Evolutionary conservation across 495 filamentous ascomycete genomes (phyloP).

Genomic region (Barbatosphaeria neglecta): DNA sequence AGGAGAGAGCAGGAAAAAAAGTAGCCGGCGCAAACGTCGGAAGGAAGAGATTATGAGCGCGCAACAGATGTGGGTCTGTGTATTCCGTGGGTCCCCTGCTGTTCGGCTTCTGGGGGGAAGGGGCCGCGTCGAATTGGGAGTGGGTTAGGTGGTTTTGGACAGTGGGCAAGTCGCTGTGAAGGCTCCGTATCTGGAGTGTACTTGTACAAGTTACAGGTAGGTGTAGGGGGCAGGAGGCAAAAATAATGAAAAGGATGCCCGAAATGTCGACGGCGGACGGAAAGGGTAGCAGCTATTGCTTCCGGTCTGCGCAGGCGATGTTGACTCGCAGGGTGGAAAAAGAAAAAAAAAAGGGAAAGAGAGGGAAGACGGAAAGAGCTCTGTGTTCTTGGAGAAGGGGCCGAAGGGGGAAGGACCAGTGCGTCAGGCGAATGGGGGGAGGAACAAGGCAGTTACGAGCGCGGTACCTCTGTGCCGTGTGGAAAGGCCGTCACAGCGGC

Average conservation of each 20-base stretch:
- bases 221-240: background rate
- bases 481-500: background rate
- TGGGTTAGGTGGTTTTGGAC: background rate
- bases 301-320: too few relatives aligned
- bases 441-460: background rate
- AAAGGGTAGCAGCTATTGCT: too few relatives aligned
- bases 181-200: too few relatives aligned
- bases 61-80: background rate
- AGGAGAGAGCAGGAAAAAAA: slow-evolving; percentile 1
- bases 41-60: slow-evolving; percentile 9
- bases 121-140: background rate
- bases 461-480: background rate
- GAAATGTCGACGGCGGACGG: background rate
- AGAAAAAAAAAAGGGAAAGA: background rate
- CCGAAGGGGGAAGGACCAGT: too few relatives aligned
- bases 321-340: background rate
- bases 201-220: too few relatives aligned
- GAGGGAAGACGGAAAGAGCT: background rate
- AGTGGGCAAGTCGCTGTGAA: too few relatives aligned
- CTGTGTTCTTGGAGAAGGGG: too few relatives aligned
- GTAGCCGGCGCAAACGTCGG: background rate
- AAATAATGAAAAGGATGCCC: too few relatives aligned
- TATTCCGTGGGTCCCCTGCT: background rate
- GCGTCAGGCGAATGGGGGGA: background rate
- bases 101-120: background rate